These are phyloP conservation scores for Termitomyces titanicus DNA, from an alignment of 768 basidiomycete genomes.

Conservation along the genomic window DNA sequence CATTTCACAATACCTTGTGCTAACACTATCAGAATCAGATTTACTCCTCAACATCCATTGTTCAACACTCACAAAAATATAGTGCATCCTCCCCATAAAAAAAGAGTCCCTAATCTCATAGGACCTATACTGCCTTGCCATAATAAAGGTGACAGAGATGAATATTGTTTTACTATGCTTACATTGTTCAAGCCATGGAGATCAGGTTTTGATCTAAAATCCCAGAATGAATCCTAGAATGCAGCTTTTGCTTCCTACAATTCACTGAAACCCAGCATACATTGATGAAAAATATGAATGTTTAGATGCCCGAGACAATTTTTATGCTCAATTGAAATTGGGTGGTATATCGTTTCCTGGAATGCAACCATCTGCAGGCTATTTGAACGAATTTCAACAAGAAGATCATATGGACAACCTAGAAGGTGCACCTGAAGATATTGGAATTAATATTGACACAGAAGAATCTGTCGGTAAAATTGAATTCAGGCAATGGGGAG, in stretches of 20 bases:
- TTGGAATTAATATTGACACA: neutral
- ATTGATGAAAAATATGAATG: slow-evolving; percentile 4
- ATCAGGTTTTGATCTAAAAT: neutral
- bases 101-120: neutral
- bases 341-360: too few species aligned
- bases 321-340: neutral
- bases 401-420: too few species aligned
- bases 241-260: neutral
- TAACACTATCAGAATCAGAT: too few species aligned
- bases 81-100: neutral
- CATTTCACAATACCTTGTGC: too few species aligned
- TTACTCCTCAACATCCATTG: neutral
- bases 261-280: neutral
- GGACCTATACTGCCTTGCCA: neutral
- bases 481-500: too few species aligned
- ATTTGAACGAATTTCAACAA: too few species aligned
- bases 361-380: too few species aligned
- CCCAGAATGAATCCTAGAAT: neutral
- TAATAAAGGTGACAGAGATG: neutral
- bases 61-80: neutral
- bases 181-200: too few species aligned
- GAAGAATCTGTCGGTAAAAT: too few species aligned
- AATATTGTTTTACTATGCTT: slow-evolving; percentile 1
- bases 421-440: too few species aligned
- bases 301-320: neutral